Evolutionary conservation across 2,329 filamentous ascomycete genomes (phyloP).

Genomic region (Colletotrichum orchidophilum): DNA sequence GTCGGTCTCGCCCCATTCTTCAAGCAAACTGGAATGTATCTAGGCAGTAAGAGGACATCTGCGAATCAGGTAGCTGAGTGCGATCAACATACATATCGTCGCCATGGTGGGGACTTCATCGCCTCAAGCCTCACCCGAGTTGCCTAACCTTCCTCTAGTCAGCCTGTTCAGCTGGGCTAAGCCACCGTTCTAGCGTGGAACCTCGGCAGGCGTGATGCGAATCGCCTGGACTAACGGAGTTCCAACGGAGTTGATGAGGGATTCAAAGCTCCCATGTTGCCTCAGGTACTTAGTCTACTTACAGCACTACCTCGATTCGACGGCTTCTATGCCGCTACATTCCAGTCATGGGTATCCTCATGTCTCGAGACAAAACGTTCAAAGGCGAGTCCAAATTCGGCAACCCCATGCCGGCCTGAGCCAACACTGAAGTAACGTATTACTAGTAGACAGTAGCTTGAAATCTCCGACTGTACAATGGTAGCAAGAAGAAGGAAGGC

Average conservation of each 20-base stretch:
- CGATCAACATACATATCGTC: not conserved
- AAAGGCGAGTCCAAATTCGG: not conserved
- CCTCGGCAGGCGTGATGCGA: slow-evolving; percentile 19
- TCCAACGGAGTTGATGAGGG: slow-evolving; percentile 10
- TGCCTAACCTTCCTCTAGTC: not conserved
- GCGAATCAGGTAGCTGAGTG: not conserved
- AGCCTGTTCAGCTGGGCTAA: slow-evolving; percentile 1
- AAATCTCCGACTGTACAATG: not conserved
- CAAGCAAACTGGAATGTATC: too few species aligned
- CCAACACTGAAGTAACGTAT: not conserved
- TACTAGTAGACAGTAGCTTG: not conserved
- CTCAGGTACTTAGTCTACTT: not conserved
- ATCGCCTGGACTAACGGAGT: slow-evolving; percentile 2
- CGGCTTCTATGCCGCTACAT: not conserved
- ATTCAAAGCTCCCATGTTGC: not conserved
- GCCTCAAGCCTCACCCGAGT: not conserved
- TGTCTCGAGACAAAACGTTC: not conserved
- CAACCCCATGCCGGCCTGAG: not conserved
- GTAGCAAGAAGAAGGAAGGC: not conserved
- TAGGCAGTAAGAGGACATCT: not conserved
- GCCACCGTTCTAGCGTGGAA: slow-evolving; percentile 12
- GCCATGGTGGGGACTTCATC: not conserved
- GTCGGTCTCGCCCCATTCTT: not conserved
- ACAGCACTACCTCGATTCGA: not conserved
- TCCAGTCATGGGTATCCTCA: not conserved